Percentiles rank a stretch among this genome's conserved stretches.
phyloP scores from a whole-genome alignment of 176 grass and related monocot genomes.

The Saccharum spontaneum region DNA sequence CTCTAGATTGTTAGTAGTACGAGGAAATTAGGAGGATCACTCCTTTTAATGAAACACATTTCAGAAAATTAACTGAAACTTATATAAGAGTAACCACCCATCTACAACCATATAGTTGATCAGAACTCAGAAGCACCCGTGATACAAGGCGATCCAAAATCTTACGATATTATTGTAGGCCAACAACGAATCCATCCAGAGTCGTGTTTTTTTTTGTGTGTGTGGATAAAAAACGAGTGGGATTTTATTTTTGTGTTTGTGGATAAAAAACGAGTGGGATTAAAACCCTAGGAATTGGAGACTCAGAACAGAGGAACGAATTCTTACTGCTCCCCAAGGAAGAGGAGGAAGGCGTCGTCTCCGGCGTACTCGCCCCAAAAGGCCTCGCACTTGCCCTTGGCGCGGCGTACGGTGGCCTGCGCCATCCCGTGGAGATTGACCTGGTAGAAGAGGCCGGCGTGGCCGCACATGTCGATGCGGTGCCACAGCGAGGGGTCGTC shows the following conservation, averaged over 20 bases:
- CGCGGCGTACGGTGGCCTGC: slow-evolving; percentile 30
- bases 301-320: not conserved
- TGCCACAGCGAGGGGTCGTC: slow-evolving; percentile 9
- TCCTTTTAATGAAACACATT: not conserved
- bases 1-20: not conserved
- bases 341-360: slow-evolving; percentile 14
- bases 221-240: not conserved
- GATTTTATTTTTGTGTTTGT: too few relatives aligned
- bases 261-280: not conserved
- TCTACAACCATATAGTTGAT: not conserved
- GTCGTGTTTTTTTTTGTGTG: too few relatives aligned
- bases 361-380: slow-evolving; percentile 33
- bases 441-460: not conserved
- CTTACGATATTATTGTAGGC: not conserved
- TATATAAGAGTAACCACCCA: not conserved
- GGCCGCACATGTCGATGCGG: slow-evolving; percentile 24
- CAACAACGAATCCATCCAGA: not conserved
- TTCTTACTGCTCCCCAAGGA: slow-evolving; percentile 34
- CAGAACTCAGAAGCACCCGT: not conserved
- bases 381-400: slow-evolving; percentile 32
- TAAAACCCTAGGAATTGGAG: not conserved
- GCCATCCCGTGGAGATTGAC: slow-evolving; percentile 8
- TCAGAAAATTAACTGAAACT: not conserved
- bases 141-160: not conserved
- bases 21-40: not conserved